A percentile compares a stretch with the other conserved stretches of the same genome.
These are phyloP conservation scores for Porcisia deanei DNA, from an alignment of 208 protist species.

Conservation along the genomic window DNA sequence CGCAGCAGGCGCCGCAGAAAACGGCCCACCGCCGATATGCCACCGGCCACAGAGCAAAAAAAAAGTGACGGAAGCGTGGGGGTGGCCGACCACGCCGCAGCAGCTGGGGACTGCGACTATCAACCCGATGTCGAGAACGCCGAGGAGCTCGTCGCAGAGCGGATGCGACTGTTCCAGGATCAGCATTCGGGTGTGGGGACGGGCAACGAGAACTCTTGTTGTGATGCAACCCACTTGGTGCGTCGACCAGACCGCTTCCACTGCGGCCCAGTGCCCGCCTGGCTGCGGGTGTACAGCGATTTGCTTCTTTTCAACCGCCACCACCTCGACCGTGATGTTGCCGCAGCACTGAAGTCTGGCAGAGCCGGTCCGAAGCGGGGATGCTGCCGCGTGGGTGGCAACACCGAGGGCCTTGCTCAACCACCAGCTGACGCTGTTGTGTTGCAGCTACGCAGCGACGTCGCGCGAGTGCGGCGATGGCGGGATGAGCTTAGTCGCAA, in stretches of 20 bases:
- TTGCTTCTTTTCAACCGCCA: conserved; percentile 35
- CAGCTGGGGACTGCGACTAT: neutral
- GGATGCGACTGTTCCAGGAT: neutral
- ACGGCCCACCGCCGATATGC: neutral
- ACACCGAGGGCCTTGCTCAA: neutral
- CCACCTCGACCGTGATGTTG: conserved; percentile 11
- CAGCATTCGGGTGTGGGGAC: too few relatives aligned
- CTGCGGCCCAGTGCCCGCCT: conserved; percentile 36
- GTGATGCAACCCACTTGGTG: conserved; percentile 1
- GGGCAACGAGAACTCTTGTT: neutral
- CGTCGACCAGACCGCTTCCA: conserved; percentile 24
- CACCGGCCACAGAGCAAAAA: neutral
- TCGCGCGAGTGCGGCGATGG: conserved; percentile 23
- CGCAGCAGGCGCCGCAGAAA: neutral
- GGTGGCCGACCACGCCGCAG: neutral
- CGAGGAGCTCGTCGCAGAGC: neutral
- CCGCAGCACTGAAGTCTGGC: neutral
- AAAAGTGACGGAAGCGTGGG: neutral
- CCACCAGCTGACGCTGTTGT: conserved; percentile 29
- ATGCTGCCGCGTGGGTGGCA: neutral
- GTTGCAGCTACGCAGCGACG: conserved; percentile 28
- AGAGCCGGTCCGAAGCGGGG: neutral
- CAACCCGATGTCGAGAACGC: conserved; percentile 2
- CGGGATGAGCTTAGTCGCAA: conserved; percentile 4
- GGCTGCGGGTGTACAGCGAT: conserved; percentile 49